phyloP scores from a whole-genome alignment of 805 yeast genomes.

The Saccharomyces eubayanus region DNA sequence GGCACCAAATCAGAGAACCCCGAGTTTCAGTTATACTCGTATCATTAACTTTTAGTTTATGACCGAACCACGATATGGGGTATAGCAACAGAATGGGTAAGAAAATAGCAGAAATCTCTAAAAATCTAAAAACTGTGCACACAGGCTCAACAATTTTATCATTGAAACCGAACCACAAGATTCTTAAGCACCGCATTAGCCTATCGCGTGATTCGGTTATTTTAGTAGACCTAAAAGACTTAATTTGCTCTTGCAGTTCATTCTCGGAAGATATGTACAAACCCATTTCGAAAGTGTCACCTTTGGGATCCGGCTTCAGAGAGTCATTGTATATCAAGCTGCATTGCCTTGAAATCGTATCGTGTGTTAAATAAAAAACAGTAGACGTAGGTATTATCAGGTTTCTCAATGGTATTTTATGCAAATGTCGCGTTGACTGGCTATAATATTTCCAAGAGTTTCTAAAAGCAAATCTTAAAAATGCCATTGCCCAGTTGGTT shows the following conservation, averaged over 20 bases:
- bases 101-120: conserved; percentile 58
- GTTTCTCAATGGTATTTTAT: conserved; percentile 2
- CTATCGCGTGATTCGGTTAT: not conserved
- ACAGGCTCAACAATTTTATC: conserved; percentile 65
- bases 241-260: conserved; percentile 37
- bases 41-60: conserved; percentile 9
- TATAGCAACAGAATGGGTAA: conserved; percentile 56
- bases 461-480: conserved; percentile 3
- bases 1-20: conserved; percentile 70
- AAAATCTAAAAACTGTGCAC: conserved; percentile 56
- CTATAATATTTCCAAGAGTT: conserved; percentile 7
- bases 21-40: conserved; percentile 32
- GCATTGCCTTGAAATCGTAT: not conserved
- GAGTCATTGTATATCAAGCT: conserved; percentile 9
- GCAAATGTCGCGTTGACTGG: not conserved
- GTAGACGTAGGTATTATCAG: not conserved
- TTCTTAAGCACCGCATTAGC: conserved; percentile 29
- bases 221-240: conserved; percentile 13
- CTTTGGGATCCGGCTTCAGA: conserved; percentile 35
- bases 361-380: not conserved
- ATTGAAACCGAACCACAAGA: conserved; percentile 36
- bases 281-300: conserved; percentile 65
- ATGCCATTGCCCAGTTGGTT: not conserved
- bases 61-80: conserved; percentile 46
- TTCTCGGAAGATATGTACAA: conserved; percentile 51